Evolutionary conservation across 371 early-diverging fungal species (phyloP), one percentile per base, ranked within the genome.

Genomic region (Zancudomyces culisetae): DNA sequence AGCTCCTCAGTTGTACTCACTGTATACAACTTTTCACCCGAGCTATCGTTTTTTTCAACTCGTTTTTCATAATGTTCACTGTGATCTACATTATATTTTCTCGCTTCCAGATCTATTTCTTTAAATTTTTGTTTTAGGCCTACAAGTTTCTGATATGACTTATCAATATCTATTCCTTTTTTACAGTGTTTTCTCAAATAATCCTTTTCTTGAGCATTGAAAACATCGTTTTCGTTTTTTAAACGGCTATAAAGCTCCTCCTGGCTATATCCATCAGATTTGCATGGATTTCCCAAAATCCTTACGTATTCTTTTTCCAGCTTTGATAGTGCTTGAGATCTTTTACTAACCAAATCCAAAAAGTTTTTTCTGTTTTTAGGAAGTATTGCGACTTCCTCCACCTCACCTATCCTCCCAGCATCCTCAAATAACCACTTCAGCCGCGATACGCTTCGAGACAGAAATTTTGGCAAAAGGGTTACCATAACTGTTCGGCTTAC

Each of bases 41-140:
- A 55, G 3, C 46, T 52, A 66, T 87, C 87, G 40, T 76, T 70
- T 28, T 72, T 69, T 23, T 72, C 60, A 52, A 79, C 85, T 54
- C 70, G 67, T 19, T 69, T 63, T 3, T 77, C 73, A 55, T 76
- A 82, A 54, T 74, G 69, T 27, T 81, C 74, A 20, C 81, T 80
- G 0, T 81, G 76, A 57, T 86, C 87, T 2, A 81, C 78, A 27
- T 53, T 55, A 57, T 53, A 61, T n/a, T 45, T 52, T 51, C 23
- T 20, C 52, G 42, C 42, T 40, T 29, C 13, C 41, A 21, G 30
- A 20, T n/a, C 21, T 21, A 43, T 39, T 6, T 28, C 27, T 10
- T 48, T 48, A 18, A 48, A 18, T 27, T 48, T 29, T 4, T 48
- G 18, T n/a, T 23, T 27, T 10, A 2, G 18, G n/a, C 27, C 26